phyloP scores from a whole-genome alignment of 2,329 filamentous ascomycete genomes.

The Onygenales sp. region DNA sequence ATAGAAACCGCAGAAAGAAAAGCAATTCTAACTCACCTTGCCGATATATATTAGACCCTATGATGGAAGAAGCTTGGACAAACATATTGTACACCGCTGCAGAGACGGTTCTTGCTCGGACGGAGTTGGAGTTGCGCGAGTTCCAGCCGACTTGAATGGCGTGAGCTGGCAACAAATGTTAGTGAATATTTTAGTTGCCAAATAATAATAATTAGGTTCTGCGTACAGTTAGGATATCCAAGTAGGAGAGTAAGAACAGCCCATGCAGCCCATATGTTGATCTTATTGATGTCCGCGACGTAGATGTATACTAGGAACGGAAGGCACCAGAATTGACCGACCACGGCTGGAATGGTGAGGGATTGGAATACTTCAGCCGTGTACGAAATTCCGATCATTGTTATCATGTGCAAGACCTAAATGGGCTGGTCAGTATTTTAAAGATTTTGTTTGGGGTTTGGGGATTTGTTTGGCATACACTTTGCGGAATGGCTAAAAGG shows the following conservation, averaged over 20 bases:
- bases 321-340: slow-evolving; percentile 45
- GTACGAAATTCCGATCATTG: slow-evolving; percentile 19
- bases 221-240: slow-evolving; percentile 39
- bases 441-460: not conserved
- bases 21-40: not conserved
- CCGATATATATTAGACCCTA: slow-evolving; percentile 27
- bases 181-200: not conserved
- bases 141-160: slow-evolving; percentile 39
- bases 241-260: slow-evolving; percentile 42
- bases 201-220: not conserved
- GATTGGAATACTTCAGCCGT: slow-evolving; percentile 33
- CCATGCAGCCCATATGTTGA: slow-evolving; percentile 44
- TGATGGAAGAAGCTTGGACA: slow-evolving; percentile 25
- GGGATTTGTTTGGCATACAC: not conserved
- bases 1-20: not conserved
- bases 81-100: slow-evolving; percentile 32
- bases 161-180: slow-evolving; percentile 31
- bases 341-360: slow-evolving; percentile 40
- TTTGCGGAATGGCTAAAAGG: slow-evolving; percentile 46
- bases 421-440: slow-evolving; percentile 16
- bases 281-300: slow-evolving; percentile 33
- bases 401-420: slow-evolving; percentile 40
- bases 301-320: slow-evolving; percentile 45
- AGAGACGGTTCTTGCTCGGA: slow-evolving; percentile 28
- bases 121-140: slow-evolving; percentile 30